These are phyloP conservation scores for Bretschneidera sinensis DNA, from an alignment of 345 rosid genomes.

Conservation along the genomic window DNA sequence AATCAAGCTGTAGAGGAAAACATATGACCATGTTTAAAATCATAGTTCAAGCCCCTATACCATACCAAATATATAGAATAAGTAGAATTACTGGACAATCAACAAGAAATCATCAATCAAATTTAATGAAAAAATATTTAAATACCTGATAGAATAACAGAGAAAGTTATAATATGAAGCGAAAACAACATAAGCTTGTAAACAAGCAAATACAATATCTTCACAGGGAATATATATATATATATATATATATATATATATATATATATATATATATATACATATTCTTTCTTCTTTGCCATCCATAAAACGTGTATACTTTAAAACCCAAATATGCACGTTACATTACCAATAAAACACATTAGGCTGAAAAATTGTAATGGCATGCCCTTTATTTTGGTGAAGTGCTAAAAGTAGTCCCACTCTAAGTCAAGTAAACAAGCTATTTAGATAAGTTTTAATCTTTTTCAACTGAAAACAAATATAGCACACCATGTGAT, in stretches of 20 bases:
- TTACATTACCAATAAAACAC: no score
- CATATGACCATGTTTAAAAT: slow-evolving; percentile 7
- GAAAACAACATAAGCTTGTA: not conserved
- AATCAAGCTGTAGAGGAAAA: slow-evolving; percentile 48
- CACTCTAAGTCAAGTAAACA: not conserved
- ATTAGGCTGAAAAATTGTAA: not conserved
- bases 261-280: no score
- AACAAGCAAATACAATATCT: not conserved
- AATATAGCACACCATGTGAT: not conserved
- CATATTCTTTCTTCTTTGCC: not conserved
- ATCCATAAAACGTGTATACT: not conserved
- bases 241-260: no score
- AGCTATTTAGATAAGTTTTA: no score
- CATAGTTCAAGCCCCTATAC: slow-evolving; percentile 8
- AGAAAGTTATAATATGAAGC: not conserved
- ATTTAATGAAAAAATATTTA: not conserved
- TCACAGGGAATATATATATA: no score
- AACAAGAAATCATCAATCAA: no score
- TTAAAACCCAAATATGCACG: not conserved
- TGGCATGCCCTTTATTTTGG: not conserved
- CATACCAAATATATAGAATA: not conserved
- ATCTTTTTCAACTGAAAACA: not conserved
- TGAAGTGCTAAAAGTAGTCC: not conserved
- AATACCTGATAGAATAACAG: no score
- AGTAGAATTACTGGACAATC: not conserved